These are phyloP conservation scores for Lathyrus sativus DNA, from an alignment of 306 rosid species.

Conservation along the genomic window DNA sequence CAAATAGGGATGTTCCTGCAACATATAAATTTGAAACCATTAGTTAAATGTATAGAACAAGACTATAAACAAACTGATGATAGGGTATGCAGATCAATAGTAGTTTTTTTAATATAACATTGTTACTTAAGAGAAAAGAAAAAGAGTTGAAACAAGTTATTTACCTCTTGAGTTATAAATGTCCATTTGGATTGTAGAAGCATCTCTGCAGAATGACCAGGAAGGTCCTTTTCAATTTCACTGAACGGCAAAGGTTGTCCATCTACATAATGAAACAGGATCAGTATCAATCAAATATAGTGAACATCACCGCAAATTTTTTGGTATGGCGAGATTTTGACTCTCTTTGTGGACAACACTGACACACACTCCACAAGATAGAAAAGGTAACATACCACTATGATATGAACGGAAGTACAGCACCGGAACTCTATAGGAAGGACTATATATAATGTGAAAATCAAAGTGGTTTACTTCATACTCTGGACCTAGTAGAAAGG, in stretches of 20 bases:
- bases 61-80: slow-evolving; percentile 2
- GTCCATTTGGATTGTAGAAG: slow-evolving; percentile 82
- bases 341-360: no score
- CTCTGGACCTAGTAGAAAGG: slow-evolving; percentile 53
- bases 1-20: slow-evolving; percentile 86
- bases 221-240: slow-evolving; percentile 68
- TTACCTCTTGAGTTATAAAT: slow-evolving; percentile 80
- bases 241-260: slow-evolving; percentile 60
- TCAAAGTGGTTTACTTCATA: slow-evolving; percentile 56
- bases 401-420: slow-evolving; percentile 67
- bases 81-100: neutral
- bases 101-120: neutral
- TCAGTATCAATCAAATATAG: slow-evolving; percentile 3
- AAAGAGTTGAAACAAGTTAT: slow-evolving; percentile 9
- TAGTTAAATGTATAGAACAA: neutral
- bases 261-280: slow-evolving; percentile 49
- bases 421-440: slow-evolving; percentile 77
- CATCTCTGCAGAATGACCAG: slow-evolving; percentile 57
- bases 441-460: slow-evolving; percentile 70
- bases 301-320: neutral
- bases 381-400: slow-evolving; percentile 54
- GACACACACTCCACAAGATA: slow-evolving; percentile 23
- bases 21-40: slow-evolving; percentile 19
- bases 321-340: no score
- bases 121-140: neutral